Base-by-base conservation (phyloP, 306 rosid species). In the Crotalaria pallida region DNA sequence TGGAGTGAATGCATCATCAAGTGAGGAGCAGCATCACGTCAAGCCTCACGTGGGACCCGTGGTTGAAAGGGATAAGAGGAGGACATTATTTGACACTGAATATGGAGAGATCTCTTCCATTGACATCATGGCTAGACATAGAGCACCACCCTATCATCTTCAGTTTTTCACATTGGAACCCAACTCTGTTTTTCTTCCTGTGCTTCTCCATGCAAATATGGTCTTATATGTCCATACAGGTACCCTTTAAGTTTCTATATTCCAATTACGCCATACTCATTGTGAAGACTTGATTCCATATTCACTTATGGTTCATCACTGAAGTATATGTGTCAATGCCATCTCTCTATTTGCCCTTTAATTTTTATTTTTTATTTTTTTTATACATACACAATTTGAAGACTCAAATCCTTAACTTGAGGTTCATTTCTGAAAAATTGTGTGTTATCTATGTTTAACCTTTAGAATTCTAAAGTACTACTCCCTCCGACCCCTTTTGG, bases 91-190 rank as follows among this genome's bases (percentile, higher is more conserved):
- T 67, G 76, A 9, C 26, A 82, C 86, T 27, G 97, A 85, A 62
- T 77, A 64, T 5, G 98, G 98, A 26, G 77, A 74, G 71, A 78
- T 88, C 80, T 79, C 92, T 0, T 83, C 92, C 72, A 21, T 81
- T 70, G 76, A 88, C 15, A 53, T 90, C 53, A 65, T 26, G 22
- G 86, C 76, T 51, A 88, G 84, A 47, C 52, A 55, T 2, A 19
- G 81, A 62, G 71, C 78, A 73, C 89, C 73, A 36, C 85, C 76
- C 9, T 80, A 88, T 68, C 95, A 90, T 79, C 82, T 94, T 27
- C 88, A 86, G 84, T 94, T 90, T 84, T 62, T 90, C 47, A 90
- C 92, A 10, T 29, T 90, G 86, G 92, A 88, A 41, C 96, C 98
- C 41, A 86, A 94, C 70, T 87, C 98, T 6, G 69, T 94, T 40